Base-by-base conservation (phyloP, 1,284 basidiomycete genomes). In the Sphaerobolus stellatus region DNA sequence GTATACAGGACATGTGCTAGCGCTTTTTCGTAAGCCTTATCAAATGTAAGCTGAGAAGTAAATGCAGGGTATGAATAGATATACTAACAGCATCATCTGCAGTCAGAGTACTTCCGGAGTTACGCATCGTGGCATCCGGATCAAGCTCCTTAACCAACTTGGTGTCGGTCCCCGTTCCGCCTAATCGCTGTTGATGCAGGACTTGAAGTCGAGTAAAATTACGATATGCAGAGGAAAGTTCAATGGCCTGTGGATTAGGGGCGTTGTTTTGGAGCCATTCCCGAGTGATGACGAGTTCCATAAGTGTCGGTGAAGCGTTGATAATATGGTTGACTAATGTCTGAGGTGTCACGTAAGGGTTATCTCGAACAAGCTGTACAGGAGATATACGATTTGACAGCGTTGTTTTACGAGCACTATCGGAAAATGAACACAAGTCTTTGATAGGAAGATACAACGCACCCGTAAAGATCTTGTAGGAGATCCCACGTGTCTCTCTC, bases 401-500 rank as follows among this genome's bases (percentile, higher is more conserved):
- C 45, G 81, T 77, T 2, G 79, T 83, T 73, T 86, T 86, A 40
- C 88, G 81, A 22, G 81, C 75, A 16, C 86, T 89, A 59, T 20
- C 43, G 22, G 50, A 4, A 30, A 48, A 16, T 52, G 18, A 41
- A 56, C 30, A 52, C 54, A 41, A 24, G 13, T 43, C 16, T 38
- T 58, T 7, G 41, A 33, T 46, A 48, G n/a, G 22, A n/a, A 28
- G 27, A 59, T 6, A 2, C 31, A 20, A 69, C 75, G 61, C 65
- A 87, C 83, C 29, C 58, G 61, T 71, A 72, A 16, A 94, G 74
- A 4, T 82, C 81, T 66, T 92, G 89, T 3, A 93, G 65, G 0
- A 94, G 75, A 1, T 78, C 80, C 92, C 92, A 94, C 1, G 92
- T 93, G 66, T 89, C 85, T 43, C 82, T 76, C 67, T 94, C 92